Evolutionary conservation across 305 asterid species (phyloP), one percentile per base, ranked within the genome.

Genomic region (Fraxinus velutina): DNA sequence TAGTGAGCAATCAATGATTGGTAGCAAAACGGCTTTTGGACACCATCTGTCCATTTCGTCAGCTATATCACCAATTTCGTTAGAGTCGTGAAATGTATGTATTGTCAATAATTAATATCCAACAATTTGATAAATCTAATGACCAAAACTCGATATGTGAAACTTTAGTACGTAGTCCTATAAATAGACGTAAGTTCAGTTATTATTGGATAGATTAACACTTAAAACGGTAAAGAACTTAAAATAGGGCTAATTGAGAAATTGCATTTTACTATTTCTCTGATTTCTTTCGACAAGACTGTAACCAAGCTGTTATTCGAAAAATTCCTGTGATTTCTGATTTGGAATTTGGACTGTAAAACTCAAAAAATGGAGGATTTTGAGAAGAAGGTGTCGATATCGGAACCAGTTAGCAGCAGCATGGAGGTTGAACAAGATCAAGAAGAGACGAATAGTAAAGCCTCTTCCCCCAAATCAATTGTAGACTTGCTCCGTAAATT

Each of bases 401-500:
- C 92, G 39, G 96, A 90, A 71, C 57, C 90, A 6, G 82, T 75
- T 83, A 83, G 62, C 82, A 44, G 68, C 72, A 36, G 50, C 66
- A 73, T 71, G 86, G 86, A 87, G 81, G 75, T 78, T 82, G 85
- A 82, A 79, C 50, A 57, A 33, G 79, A 84, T 24, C 85, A 76
- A 57, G 78, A 52, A 13, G 82, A 79, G 57, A 73, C 57, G 19
- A 55, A 75, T 64, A 57, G 82, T 24, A 47, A 82, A 64, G 78
- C 39, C 75, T 27, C 21, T 66, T 78, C 87, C 73, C 83, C 86
- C n/a, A 81, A 79, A 50, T 30, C 84, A 68, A 60, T 81, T 30
- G 50, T 83, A 29, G 90, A 62, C 79, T 86, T 91, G 84, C 97
- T 95, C 44, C 94, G 95, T 19, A 82, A 87, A 86, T 95, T 95